Base-by-base conservation (phyloP, 148 eudicot genomes). In the Rhododendron mucronatum region DNA sequence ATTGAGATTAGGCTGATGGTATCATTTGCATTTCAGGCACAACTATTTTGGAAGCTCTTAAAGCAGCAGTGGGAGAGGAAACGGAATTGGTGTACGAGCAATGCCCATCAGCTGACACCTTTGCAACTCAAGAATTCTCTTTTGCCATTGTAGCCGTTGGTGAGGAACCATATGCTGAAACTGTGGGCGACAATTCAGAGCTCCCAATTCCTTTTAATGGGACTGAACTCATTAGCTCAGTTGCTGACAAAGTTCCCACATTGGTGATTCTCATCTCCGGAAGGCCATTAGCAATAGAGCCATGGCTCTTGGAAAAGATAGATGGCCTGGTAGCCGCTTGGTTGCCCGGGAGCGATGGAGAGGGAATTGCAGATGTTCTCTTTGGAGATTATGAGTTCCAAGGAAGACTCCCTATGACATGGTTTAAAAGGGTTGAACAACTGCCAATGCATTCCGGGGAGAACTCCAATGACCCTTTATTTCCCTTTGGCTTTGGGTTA, bases 291-390 rank as follows among this genome's bases (percentile, higher is more conserved):
- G 91, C 93, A 81, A 44, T 96, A 79, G 93, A 93, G 85, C 92
- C 98, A 21, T 84, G 74, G 85, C 90, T 95, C 84, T 80, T 96
- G 88, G 95, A 93, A 47, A 95, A 93, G 83, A 88, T 93, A 18
- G 98, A 96, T 61, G 98, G 93, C 55, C 74, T 96, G 45, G 91
- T 96, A 80, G 99, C 95, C 82, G 99, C 98, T 87, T 96, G 95
- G 95, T 88, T 96, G 87, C 99, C 99, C 76, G 99, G 99, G 73
- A 94, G 90, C 48, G 96, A 96, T 89, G 99, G 99, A 73, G 55
- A 33, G 15, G 99, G 99, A 85, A 89, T 95, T 44, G 90, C 98
- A 18, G 99, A 96, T 91, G 95, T 94, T 45, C 71, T 96, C 39
- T 95, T 94, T 75, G 99, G 99, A 85, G 99, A 95, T 85, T 90